phyloP scores from a whole-genome alignment of 305 asterid genomes.

The Andrographis paniculata region DNA sequence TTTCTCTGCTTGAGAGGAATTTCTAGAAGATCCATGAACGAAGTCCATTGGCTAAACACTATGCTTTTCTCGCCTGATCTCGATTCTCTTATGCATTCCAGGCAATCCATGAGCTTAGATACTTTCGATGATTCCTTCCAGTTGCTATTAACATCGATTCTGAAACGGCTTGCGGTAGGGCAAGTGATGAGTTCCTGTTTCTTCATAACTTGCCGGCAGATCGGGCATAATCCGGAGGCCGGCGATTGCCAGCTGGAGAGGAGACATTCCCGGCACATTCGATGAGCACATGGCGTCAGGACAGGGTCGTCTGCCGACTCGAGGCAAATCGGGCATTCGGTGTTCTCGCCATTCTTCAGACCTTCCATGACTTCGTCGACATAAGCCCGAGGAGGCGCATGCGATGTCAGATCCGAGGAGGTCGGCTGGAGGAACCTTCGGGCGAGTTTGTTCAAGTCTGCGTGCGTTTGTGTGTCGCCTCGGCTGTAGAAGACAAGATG shows the following conservation, averaged over 20 bases:
- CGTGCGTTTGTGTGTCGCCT: constrained; percentile 42
- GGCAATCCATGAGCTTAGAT: constrained; percentile 47
- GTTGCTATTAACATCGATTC: constrained; percentile 44
- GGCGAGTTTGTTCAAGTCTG: constrained; percentile 67
- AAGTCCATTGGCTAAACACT: constrained; percentile 74
- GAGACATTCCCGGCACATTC: constrained; percentile 81
- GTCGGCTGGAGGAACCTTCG: constrained; percentile 42
- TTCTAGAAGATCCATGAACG: constrained; percentile 63
- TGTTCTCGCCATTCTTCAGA: constrained; percentile 41
- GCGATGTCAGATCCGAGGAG: no score
- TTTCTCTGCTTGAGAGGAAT: constrained; percentile 40
- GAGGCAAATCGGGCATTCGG: constrained; percentile 81
- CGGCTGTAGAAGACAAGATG: constrained; percentile 64
- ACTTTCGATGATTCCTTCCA: constrained; percentile 78
- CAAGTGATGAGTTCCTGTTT: constrained; percentile 60
- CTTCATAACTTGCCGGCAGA: constrained; percentile 48
- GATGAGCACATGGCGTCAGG: constrained; percentile 76
- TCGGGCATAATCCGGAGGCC: constrained; percentile 52
- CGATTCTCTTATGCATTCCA: constrained; percentile 27
- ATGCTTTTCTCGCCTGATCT: constrained; percentile 61
- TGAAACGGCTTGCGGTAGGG: constrained; percentile 39
- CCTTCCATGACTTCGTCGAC: constrained; percentile 74
- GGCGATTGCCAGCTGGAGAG: constrained; percentile 63
- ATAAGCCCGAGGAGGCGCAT: constrained; percentile 50
- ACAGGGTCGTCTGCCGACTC: constrained; percentile 86